Evolutionary conservation across 805 yeast species (phyloP), one percentile per base, ranked within the genome.

Genomic region (Candida orba): DNA sequence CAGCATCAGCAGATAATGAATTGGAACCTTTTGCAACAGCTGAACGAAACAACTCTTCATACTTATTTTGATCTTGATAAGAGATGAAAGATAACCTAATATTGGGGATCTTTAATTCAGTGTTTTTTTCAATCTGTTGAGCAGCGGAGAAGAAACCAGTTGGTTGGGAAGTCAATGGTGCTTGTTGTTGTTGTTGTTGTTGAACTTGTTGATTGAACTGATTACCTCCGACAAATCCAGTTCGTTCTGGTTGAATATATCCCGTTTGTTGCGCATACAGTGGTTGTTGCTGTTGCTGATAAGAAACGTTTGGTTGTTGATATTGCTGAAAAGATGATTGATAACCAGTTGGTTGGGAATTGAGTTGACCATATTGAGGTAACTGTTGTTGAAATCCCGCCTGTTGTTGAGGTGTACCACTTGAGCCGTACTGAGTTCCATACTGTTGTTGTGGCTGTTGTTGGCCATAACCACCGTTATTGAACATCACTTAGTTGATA

Each of bases 31-130:
- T 66, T 18, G 81, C 75, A 24, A 90, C 91, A 20, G 89, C 82
- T 18, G 87, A 74, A 52, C 91, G 70, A 62, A 91, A 91, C 52
- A 91, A 69, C 54, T 81, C 80, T 63, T 88, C 96, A 59, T 85
- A 91, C 60, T 86, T 84, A 46, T 76, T 75, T 67, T 91, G 98
- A 61, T 91, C 97, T 30, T 76, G 78, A 22, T 84, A 82, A 4
- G 95, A 79, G 49, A 91, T 78, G 60, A 91, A 91, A 10, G 95
- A 80, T 41, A 91, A 70, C 52, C 97, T 76, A 47, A 86, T 84
- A 51, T 68, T 68, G 36, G 93, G 93, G 49, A 84, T 79, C 56
- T 79, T 80, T 49, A 85, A 54, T 15, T 72, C 79, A 34, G 65
- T 71, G 57, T 81, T 79, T 53, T 77, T 78, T 17, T 69, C 67